Evolutionary conservation across 176 grass and related monocot genomes (phyloP).

Genomic region (Stipa capillata): DNA sequence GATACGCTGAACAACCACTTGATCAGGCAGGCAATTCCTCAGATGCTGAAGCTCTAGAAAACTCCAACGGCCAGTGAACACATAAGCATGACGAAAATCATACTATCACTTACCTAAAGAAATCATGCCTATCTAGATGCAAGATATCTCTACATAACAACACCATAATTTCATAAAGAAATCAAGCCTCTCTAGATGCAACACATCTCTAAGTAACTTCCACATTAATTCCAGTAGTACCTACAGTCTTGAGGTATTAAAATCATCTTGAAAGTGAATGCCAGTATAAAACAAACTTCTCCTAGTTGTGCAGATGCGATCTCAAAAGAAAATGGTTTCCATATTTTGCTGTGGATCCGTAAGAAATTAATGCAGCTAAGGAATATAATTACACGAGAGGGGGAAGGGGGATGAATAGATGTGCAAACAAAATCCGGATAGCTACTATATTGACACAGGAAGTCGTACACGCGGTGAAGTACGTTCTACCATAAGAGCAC

Average conservation of each 20-base stretch:
- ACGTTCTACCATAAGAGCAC: not conserved
- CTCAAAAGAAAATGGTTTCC: not conserved
- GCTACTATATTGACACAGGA: not conserved
- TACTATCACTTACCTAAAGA: not conserved
- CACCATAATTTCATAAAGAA: not conserved
- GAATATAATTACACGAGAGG: too few species aligned
- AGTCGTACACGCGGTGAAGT: too few species aligned
- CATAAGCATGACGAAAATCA: not conserved
- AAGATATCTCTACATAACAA: not conserved
- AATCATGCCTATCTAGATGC: not conserved
- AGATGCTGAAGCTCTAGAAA: conserved; percentile 76
- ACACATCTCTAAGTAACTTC: not conserved
- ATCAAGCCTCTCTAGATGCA: not conserved
- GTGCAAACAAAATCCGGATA: not conserved
- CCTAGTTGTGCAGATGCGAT: not conserved
- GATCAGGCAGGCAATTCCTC: conserved; percentile 73
- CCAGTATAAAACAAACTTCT: not conserved
- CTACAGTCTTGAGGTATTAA: not conserved
- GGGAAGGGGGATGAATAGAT: not conserved
- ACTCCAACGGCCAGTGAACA: not conserved
- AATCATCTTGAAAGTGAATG: not conserved
- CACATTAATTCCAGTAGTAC: not conserved
- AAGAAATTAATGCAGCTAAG: not conserved
- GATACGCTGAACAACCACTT: conserved; percentile 78
- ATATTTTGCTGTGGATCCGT: too few species aligned